Evolutionary conservation across 78 protist species (phyloP), one percentile per base, ranked within the genome.

Genomic region (Dictyostelium capitatum): DNA sequence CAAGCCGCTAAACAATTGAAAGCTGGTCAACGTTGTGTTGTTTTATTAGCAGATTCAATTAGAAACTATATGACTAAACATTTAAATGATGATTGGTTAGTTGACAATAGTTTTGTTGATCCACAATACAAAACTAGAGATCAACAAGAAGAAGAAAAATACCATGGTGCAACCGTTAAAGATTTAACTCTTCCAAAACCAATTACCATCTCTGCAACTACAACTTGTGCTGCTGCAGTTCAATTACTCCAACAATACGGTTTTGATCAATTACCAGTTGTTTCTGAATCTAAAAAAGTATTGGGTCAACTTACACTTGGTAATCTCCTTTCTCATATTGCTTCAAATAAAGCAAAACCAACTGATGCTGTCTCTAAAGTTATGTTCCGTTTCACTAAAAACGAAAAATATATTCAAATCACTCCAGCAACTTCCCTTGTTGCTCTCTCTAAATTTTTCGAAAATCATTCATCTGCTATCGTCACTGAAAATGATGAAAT

Each of bases 41-140:
- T 98, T 47, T 32, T 98, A 48, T 89, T 98, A 32, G 96, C 98
- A 23, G 99, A 98, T 79, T 89, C 96, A 8, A 57, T 97, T 47
- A 95, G 99, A 77, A 98, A 98, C 96, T 98, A 98, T 97, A 94
- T 98, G 97, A 79, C 98, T 74, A 98, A 98, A 97, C 96, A 96
- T 77, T 75, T 96, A 50, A 92, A 80, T 69, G 98, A 95, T 90
- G 97, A 93, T 64, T 98, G 99, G 99, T 95, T 96, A 97, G 64
- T 43, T 14, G 98, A 81, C 48, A 83, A 93, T 30, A 98, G 97
- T 54, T 89, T 98, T 59, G 69, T 92, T 25, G 96, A 87, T 78
- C 89, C 89, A 91, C 53, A 79, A 78, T 83, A 82, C 83, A 30
- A 83, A 30, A 79, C 83, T 64, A 82, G 57, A 30, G 23, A 64